These are phyloP conservation scores for Prunus davidiana DNA, from an alignment of 306 rosid species.

Conservation along the genomic window DNA sequence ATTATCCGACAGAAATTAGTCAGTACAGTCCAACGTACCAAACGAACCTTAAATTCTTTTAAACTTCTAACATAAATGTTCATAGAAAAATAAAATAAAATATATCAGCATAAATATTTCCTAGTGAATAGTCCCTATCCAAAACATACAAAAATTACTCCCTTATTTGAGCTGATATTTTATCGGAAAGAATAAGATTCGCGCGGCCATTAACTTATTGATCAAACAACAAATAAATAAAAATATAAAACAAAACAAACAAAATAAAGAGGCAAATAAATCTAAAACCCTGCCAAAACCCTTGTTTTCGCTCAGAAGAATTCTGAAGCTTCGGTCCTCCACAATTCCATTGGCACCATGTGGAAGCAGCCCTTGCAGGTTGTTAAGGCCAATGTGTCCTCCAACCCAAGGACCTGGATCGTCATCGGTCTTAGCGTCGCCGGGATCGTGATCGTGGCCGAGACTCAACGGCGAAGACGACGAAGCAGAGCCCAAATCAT, in stretches of 20 bases:
- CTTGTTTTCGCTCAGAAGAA: not conserved
- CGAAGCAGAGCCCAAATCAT: constrained; percentile 6
- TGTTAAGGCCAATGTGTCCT: constrained; percentile 45
- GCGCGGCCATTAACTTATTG: not conserved
- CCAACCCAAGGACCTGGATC: constrained; percentile 65
- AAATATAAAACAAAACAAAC: not conserved
- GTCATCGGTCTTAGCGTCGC: constrained; percentile 57
- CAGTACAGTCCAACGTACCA: too few relatives aligned
- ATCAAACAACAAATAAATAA: not conserved
- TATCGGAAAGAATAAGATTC: not conserved
- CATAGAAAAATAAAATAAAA: too few relatives aligned
- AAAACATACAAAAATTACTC: too few relatives aligned
- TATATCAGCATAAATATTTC: too few relatives aligned
- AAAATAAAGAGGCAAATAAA: too few relatives aligned
- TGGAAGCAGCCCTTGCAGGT: constrained; percentile 38
- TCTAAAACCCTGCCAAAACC: constrained; percentile 63
- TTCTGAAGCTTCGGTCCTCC: too few relatives aligned
- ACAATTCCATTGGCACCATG: constrained; percentile 23
- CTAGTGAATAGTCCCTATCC: too few relatives aligned
- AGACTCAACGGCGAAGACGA: constrained; percentile 41
- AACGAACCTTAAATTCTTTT: too few relatives aligned
- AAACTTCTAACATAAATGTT: too few relatives aligned
- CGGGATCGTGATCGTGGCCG: constrained; percentile 45
- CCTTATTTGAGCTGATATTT: too few relatives aligned
- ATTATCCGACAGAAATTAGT: too few relatives aligned